These are phyloP conservation scores for Termitomyces sp. DNA, from an alignment of 768 basidiomycete genomes.

Conservation along the genomic window DNA sequence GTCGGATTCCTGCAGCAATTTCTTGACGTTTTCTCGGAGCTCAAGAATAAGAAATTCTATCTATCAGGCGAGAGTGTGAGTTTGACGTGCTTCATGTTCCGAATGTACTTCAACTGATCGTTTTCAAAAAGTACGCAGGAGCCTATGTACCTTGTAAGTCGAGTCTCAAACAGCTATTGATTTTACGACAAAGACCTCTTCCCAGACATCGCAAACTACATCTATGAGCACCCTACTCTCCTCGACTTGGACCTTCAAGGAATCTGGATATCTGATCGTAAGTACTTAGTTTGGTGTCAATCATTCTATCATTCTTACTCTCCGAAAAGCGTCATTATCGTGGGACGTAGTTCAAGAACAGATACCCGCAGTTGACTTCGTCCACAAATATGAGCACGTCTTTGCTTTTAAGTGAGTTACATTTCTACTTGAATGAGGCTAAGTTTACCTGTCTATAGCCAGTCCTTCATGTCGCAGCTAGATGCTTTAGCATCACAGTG, in stretches of 20 bases:
- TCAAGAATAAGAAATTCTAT: conserved; percentile 69
- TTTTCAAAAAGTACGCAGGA: conserved; percentile 55
- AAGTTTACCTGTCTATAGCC: conserved; percentile 26
- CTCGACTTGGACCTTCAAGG: conserved; percentile 60
- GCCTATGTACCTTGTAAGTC: conserved; percentile 44
- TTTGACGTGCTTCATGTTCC: conserved; percentile 1
- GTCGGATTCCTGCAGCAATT: conserved; percentile 71
- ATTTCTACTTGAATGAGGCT: neutral
- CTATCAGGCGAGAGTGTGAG: conserved; percentile 72
- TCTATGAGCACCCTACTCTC: conserved; percentile 49
- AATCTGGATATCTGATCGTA: conserved; percentile 70
- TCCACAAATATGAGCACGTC: conserved; percentile 63
- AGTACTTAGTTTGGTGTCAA: conserved; percentile 14
- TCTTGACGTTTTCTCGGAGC: conserved; percentile 64
- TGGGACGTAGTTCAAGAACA: conserved; percentile 61
- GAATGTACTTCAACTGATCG: neutral
- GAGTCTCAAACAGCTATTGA: neutral
- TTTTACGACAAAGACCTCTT: neutral
- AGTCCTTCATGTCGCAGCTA: conserved; percentile 55
- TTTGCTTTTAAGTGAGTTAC: conserved; percentile 64
- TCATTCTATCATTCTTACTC: neutral
- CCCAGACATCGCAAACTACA: conserved; percentile 69
- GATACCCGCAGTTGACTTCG: conserved; percentile 70
- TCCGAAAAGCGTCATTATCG: conserved; percentile 42
- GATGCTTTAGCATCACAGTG: conserved; percentile 48